Conservation (phyloP, 176 grass and related monocot species). For the Hsuehochloa calcarea region DNA sequence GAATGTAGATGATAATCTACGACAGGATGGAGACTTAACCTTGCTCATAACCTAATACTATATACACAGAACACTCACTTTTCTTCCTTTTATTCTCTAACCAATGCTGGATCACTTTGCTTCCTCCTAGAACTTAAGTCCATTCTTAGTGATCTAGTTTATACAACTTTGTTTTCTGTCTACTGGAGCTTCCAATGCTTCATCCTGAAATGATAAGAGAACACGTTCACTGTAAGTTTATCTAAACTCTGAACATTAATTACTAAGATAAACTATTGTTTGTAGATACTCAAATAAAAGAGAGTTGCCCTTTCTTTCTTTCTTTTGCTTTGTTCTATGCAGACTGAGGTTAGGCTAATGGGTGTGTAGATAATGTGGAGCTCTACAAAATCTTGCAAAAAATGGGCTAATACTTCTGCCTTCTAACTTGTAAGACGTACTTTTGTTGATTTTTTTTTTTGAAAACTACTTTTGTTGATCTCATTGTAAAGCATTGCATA, state of each 20-base stretch:
- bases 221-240: conserved; percentile 17
- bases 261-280: not conserved
- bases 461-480: not conserved
- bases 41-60: conserved; percentile 39
- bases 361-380: not conserved
- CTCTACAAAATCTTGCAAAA: not conserved
- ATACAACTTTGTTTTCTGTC: conserved; percentile 28
- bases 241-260: conserved; percentile 7
- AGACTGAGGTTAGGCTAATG: not conserved
- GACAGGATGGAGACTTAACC: not conserved
- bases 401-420: not conserved
- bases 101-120: conserved; percentile 38
- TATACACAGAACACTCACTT: conserved; percentile 17
- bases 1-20: conserved; percentile 38
- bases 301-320: not conserved
- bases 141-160: conserved; percentile 27
- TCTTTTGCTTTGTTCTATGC: conserved; percentile 6
- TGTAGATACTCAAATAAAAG: not conserved
- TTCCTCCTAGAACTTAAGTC: conserved; percentile 17
- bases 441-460: not conserved
- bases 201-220: conserved; percentile 36
- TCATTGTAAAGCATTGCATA: not conserved
- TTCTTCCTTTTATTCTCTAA: conserved; percentile 45
- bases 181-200: conserved; percentile 7
- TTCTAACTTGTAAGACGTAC: not conserved